phyloP scores from a whole-genome alignment of 2,329 filamentous ascomycete genomes.

The Periconia digitata region DNA sequence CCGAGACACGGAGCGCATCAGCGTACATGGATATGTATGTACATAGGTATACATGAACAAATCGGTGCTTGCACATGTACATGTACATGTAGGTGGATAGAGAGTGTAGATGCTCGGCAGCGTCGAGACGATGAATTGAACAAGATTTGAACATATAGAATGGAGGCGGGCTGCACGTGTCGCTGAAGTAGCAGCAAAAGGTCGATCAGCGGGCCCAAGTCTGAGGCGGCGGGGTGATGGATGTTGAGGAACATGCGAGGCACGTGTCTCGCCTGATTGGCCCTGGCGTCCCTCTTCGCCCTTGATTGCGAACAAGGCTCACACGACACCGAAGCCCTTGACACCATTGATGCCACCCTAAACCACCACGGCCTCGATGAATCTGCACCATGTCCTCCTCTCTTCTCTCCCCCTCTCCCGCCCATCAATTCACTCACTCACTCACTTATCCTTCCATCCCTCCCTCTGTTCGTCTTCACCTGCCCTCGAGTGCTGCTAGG shows the following conservation, averaged over 20 bases:
- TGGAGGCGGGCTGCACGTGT: no score
- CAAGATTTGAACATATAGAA: no score
- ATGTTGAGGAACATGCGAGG: no score
- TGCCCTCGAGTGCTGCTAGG: neutral
- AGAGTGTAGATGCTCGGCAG: no score
- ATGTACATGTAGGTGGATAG: no score
- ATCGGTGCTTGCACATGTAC: no score
- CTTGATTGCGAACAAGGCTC: neutral
- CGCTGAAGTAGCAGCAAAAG: no score
- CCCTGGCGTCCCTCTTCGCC: neutral
- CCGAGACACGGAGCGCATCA: no score
- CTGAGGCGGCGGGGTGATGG: neutral
- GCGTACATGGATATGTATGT: no score
- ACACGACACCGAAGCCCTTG: neutral
- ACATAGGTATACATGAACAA: no score
- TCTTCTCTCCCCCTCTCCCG: neutral
- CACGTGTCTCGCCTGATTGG: no score
- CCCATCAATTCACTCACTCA: neutral
- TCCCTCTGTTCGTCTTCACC: neutral
- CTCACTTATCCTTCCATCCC: neutral
- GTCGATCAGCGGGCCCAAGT: neutral
- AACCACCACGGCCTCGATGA: neutral
- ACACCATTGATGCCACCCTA: neutral
- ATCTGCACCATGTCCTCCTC: neutral
- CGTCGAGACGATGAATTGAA: no score